Percentiles rank a stretch among this genome's conserved stretches.
These are phyloP conservation scores for Chloranthus sessilifolius DNA, from an alignment of 164 flowering plant genomes.

Conservation along the genomic window DNA sequence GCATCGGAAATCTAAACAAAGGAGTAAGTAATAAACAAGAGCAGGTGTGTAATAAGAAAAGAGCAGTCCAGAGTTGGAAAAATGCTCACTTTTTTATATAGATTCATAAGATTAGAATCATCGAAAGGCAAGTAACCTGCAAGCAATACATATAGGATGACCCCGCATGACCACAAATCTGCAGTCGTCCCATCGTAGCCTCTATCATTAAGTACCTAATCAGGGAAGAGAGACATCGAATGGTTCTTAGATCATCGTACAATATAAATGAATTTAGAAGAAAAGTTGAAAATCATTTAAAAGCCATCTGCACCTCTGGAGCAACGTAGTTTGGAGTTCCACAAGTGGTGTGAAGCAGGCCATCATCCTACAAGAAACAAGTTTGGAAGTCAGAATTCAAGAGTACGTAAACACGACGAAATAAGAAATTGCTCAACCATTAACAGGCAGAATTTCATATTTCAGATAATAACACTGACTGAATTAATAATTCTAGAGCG, in stretches of 20 bases:
- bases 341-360: slow-evolving; percentile 49
- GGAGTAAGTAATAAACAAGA: slow-evolving; percentile 12
- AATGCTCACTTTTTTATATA: slow-evolving; percentile 92
- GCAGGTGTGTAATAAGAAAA: neutral
- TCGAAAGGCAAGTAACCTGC: slow-evolving; percentile 99
- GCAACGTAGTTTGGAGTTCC: slow-evolving; percentile 53
- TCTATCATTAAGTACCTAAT: slow-evolving; percentile 89
- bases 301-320: slow-evolving; percentile 35
- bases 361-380: slow-evolving; percentile 60
- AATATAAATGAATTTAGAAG: too few relatives aligned
- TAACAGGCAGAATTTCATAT: too few relatives aligned
- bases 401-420: too few relatives aligned
- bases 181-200: slow-evolving; percentile 98
- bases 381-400: too few relatives aligned
- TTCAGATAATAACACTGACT: too few relatives aligned
- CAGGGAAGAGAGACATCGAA: neutral
- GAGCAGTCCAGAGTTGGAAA: slow-evolving; percentile 8
- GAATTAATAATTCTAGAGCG: too few relatives aligned
- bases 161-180: slow-evolving; percentile 99
- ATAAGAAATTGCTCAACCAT: too few relatives aligned
- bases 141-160: slow-evolving; percentile 92
- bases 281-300: neutral
- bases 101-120: slow-evolving; percentile 88
- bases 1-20: slow-evolving; percentile 74
- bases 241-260: too few relatives aligned